Base-by-base conservation (phyloP, 148 eudicot genomes). In the Camellia sinensis region DNA sequence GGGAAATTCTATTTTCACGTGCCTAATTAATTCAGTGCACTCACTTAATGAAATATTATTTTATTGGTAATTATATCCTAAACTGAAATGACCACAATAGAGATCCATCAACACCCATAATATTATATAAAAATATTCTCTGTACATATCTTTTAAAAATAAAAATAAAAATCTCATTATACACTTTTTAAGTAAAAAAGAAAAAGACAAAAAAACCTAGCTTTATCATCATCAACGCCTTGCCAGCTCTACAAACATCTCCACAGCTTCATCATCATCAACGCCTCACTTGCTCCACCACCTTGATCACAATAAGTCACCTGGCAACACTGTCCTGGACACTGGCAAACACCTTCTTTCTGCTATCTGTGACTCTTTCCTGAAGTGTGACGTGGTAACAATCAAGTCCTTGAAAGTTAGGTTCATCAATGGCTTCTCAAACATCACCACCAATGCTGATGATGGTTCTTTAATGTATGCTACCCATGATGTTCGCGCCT, bases 381-480 rank as follows among this genome's bases (percentile, higher is more conserved):
- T 98, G 57, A 96, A 96, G 60, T 83, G 89, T 82, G 93, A 91
- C 84, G 99, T 93, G 87, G 97, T 97, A 7, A 76, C 90, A 13
- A 96, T 90, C 82, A 96, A 82, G 83, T 96, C 99, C 85, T 92
- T 93, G 87, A 96, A 96, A 15, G 85, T 89, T 29, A 93, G 88
- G 41, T 85, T 96, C 94, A 96, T 83, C 92, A 96, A 82, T 10
- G 99, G 99, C 87, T 96, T 96, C 94, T 96, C 98, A 66, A 93
- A 96, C 98, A 96, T 92, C 77, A 96, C 92, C 2, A 93, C 99
- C 0, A 87, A 81, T 0, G 97, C 97, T 37, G 91, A 85, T 0
- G 88, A 77, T 0, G 95, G 86, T 45, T 92, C 99, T 54, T 78
- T 83, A 22, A 96, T 81, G 57, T 93, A 97, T 0, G 89, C 98